Percentiles rank a stretch among this genome's conserved stretches.
Conservation (phyloP, 176 grass and related monocot species). For the Cymbopogon citratus region DNA sequence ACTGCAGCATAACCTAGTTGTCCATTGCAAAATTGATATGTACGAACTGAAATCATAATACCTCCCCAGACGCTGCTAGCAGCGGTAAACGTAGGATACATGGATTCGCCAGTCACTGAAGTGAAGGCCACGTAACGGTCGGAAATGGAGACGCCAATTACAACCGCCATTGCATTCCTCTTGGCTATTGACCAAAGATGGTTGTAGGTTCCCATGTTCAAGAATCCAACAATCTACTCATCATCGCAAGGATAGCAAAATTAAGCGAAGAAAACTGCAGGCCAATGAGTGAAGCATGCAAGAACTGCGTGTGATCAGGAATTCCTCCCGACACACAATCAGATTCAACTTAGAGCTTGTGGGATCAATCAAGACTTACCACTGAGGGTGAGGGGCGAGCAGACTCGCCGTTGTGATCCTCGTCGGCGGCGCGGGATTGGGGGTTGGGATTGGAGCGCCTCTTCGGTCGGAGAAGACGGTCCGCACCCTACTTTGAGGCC, state of each 20-base stretch:
- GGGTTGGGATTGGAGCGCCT: background rate
- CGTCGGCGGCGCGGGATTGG: background rate
- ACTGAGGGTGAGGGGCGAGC: background rate
- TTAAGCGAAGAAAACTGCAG: background rate
- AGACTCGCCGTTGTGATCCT: no score
- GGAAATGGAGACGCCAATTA: conserved; percentile 51
- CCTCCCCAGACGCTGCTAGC: conserved; percentile 30
- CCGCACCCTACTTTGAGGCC: no score
- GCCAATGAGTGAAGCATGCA: background rate
- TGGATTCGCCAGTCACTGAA: conserved; percentile 53
- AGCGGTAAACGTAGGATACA: conserved; percentile 73
- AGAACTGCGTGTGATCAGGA: background rate
- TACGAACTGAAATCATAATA: conserved; percentile 32
- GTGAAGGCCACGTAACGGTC: conserved; percentile 40
- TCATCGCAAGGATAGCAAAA: background rate
- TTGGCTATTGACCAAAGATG: conserved; percentile 44
- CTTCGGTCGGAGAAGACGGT: background rate
- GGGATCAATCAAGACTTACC: background rate
- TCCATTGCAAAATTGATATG: background rate
- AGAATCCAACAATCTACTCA: background rate
- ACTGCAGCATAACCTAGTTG: background rate
- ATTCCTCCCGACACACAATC: background rate
- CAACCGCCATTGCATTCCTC: conserved; percentile 11
- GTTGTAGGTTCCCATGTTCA: conserved; percentile 37
- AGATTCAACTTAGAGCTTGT: background rate